These are phyloP conservation scores for Corylus avellana DNA, from an alignment of 306 rosid genomes.

Conservation along the genomic window DNA sequence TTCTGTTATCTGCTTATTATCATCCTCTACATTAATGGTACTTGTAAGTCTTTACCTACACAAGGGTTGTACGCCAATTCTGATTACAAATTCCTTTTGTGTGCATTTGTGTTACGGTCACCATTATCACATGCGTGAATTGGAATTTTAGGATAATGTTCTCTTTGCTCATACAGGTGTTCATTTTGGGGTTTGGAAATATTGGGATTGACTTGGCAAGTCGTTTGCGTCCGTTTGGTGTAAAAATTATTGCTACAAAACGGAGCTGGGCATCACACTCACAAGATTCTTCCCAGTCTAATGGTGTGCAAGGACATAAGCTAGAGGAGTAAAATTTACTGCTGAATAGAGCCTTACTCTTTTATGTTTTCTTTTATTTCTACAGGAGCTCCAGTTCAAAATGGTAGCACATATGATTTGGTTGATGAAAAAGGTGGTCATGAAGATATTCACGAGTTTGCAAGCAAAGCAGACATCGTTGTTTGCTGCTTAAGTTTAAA, in stretches of 20 bases:
- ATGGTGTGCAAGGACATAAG: constrained; percentile 38
- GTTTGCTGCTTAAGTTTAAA: constrained; percentile 76
- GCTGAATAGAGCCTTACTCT: constrained; percentile 21
- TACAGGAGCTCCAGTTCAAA: constrained; percentile 21
- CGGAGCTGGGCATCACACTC: constrained; percentile 65
- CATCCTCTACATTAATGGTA: neutral
- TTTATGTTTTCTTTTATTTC: constrained; percentile 16
- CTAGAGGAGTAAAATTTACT: constrained; percentile 22
- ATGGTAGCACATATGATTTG: constrained; percentile 30
- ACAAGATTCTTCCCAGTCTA: constrained; percentile 23
- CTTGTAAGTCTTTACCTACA: neutral
- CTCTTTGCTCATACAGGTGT: constrained; percentile 49
- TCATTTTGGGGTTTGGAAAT: constrained; percentile 85
- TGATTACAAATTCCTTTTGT: neutral
- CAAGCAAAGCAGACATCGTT: constrained; percentile 76
- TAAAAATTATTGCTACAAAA: constrained; percentile 83
- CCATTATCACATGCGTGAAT: neutral
- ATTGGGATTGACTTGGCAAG: constrained; percentile 80
- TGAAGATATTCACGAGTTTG: constrained; percentile 69
- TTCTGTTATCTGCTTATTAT: neutral
- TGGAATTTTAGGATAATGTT: constrained; percentile 7
- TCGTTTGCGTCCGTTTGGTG: constrained; percentile 84
- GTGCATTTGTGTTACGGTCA: constrained; percentile 4
- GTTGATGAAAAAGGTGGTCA: constrained; percentile 76
- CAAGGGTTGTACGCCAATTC: neutral